These are phyloP conservation scores for Sclerotinia borealis DNA, from an alignment of 2,329 filamentous ascomycete genomes.

Conservation along the genomic window DNA sequence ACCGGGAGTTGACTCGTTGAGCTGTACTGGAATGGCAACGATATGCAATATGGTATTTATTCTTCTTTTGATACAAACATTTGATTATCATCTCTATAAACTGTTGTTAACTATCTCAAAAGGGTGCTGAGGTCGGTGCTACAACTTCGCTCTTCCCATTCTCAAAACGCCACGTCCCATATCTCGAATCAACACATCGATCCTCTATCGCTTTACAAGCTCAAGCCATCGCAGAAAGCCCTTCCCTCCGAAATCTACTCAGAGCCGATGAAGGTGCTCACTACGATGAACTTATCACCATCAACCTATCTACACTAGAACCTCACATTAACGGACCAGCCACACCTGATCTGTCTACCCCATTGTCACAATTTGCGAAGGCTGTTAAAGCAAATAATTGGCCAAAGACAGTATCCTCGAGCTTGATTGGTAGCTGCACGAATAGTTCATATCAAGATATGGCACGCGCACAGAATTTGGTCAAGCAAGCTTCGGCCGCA, in stretches of 20 bases:
- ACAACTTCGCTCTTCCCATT: slow-evolving; percentile 73
- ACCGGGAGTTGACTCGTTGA: slow-evolving; percentile 80
- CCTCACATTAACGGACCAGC: slow-evolving; percentile 97
- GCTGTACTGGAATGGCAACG: slow-evolving; percentile 89
- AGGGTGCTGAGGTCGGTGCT: slow-evolving; percentile 83
- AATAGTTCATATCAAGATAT: slow-evolving; percentile 99
- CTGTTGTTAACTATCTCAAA: background rate
- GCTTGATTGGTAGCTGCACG: slow-evolving; percentile 94
- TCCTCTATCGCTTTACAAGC: slow-evolving; percentile 36
- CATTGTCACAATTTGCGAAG: slow-evolving; percentile 82
- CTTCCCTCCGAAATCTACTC: slow-evolving; percentile 55
- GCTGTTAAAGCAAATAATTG: slow-evolving; percentile 79
- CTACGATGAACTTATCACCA: slow-evolving; percentile 87
- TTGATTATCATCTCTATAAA: background rate
- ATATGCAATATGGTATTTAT: slow-evolving; percentile 65
- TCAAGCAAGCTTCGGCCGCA: slow-evolving; percentile 84
- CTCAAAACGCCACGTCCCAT: slow-evolving; percentile 74
- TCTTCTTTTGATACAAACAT: background rate
- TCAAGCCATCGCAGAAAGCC: slow-evolving; percentile 26
- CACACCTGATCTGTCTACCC: slow-evolving; percentile 90
- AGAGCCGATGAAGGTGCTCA: slow-evolving; percentile 72
- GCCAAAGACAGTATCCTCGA: slow-evolving; percentile 86
- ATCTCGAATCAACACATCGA: slow-evolving; percentile 79
- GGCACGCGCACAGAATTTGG: slow-evolving; percentile 87
- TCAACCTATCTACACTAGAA: slow-evolving; percentile 84